Evolutionary conservation across 495 filamentous ascomycete species (phyloP), one percentile per base, ranked within the genome.

Genomic region (Cercophora sp.): DNA sequence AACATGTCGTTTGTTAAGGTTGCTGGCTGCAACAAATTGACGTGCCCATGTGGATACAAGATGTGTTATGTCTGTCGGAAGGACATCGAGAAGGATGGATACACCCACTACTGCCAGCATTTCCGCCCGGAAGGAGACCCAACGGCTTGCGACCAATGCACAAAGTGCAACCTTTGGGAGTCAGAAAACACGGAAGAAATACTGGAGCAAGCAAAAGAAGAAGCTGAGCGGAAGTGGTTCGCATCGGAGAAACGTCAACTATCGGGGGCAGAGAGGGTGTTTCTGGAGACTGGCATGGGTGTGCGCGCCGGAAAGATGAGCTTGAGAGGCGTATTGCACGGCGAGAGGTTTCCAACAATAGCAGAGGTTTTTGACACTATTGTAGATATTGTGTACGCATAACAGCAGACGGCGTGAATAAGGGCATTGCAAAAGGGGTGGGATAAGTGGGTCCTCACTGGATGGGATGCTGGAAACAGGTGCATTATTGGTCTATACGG

Each of bases 41-140:
- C 87, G n/a, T 98, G 93, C 65, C 79, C 88, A n/a, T 98, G 93
- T 66, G 91, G 93, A 0, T 98, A 96, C 69, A 85, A 85, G 53
- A 98, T 98, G 93, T 98, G 93, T 71, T 96, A 95, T 55, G 79
- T 95, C 34, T 95, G 88, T 63, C 85, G 87, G 22, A 78, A 78
- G 57, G 76, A 82, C 59, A 79, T 82, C 43, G 79, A 87, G 58
- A 61, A 68, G 15, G 61, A 52, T 2, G 87, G 91, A 5, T 96
- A 98, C 61, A 70, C 79, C 22, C 93, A 98, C 67, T 98, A 96
- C 60, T 98, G 93, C 64, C 82, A 96, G 58, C 93, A 98, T 68
- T 96, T 98, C 67, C 77, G 93, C n/a, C 86, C 87, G 0, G 73
- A 79, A 31, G 82, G 80, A 0, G 71, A 74, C 39, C 87, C 85